These are phyloP conservation scores for Orbilia oligospora DNA, from an alignment of 2,329 filamentous ascomycete species.

Conservation along the genomic window DNA sequence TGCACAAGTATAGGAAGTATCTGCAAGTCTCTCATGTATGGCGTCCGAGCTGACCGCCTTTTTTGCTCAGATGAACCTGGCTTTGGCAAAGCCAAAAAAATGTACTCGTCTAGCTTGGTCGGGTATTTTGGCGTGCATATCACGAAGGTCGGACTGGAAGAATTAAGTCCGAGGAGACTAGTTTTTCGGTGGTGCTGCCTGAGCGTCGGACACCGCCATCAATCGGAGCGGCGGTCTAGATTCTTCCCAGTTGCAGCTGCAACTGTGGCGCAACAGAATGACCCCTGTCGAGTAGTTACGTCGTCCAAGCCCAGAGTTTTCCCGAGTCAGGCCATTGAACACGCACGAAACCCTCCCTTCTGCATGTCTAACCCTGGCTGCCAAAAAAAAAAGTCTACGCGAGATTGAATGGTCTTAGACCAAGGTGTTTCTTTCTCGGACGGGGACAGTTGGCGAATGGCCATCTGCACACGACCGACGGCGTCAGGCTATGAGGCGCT, in stretches of 20 bases:
- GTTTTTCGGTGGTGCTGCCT: conserved; percentile 20
- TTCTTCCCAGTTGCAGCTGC: conserved; percentile 40
- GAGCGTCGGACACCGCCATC: conserved; percentile 55
- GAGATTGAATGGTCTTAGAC: conserved; percentile 43
- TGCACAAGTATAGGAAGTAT: conserved; percentile 58
- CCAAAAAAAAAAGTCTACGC: conserved; percentile 46
- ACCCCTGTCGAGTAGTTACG: conserved; percentile 31
- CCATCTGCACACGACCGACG: conserved; percentile 28
- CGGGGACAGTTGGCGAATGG: conserved; percentile 28
- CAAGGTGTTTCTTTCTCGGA: conserved; percentile 24
- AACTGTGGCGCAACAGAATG: conserved; percentile 51
- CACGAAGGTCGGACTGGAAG: conserved; percentile 29
- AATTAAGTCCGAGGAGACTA: conserved; percentile 45
- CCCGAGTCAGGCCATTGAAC: conserved; percentile 48
- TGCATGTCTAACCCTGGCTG: conserved; percentile 45
- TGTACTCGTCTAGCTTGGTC: conserved; percentile 23
- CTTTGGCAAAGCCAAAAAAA: conserved; percentile 25
- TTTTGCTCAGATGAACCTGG: conserved; percentile 34
- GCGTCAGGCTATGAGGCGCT: conserved; percentile 38
- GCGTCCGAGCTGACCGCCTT: conserved; percentile 34
- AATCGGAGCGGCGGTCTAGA: conserved; percentile 58
- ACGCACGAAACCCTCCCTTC: conserved; percentile 26
- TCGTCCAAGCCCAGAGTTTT: conserved; percentile 35
- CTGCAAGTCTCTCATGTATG: conserved; percentile 58
- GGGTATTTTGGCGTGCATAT: conserved; percentile 48